Base-by-base conservation (phyloP, 768 basidiomycete genomes). In the Pleurotus salmoneostramineus region DNA sequence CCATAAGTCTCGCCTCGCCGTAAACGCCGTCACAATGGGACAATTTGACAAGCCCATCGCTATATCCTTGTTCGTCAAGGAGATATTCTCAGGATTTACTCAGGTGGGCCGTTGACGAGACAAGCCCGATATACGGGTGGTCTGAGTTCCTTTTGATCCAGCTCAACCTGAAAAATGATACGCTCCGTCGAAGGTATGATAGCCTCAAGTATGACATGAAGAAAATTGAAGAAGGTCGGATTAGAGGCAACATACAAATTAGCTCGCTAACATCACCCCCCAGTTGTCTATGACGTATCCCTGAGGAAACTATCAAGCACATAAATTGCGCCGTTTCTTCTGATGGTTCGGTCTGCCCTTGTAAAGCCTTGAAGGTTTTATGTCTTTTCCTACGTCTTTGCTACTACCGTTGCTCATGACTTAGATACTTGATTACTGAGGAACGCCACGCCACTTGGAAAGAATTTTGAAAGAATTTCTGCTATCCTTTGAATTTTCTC, bases 231-330 rank as follows among this genome's bases (percentile, higher is more conserved):
- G 91, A 93, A 85, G 91, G 91, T 83, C 57, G 49, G 75, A 62
- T 27, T 27, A 27, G 21, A 27, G 21, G 2, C 21, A 33, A 32
- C 27, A 49, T 45, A n/a, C 56, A 50, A 35, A 12, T 34, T n/a
- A 17, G 45, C 56, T 50, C 31, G 54, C 44, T 60, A 47, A 62
- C 42, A 36, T 57, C 51, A 35, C 12, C 46, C 15, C 57, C 17
- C 61, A 93, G 91, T 93, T 50, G 91, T 93, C 1, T 93, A 93
- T 65, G 91, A 93, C 68, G 83, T 93, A 12, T 91, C 91, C 36
- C 72, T 93, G 35, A 79, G 91, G 40, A 90, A 84, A 63, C 74
- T 93, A 35, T 15, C 31, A 60, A 57, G 31, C 45, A 27, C 21
- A 1, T 50, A 35, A 8, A 21, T 32, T 48, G 45, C 50, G 21